Evolutionary conservation across 169 alveolate genomes (phyloP), one percentile per base, ranked within the genome.

Genomic region (Eimeria maxima): DNA sequence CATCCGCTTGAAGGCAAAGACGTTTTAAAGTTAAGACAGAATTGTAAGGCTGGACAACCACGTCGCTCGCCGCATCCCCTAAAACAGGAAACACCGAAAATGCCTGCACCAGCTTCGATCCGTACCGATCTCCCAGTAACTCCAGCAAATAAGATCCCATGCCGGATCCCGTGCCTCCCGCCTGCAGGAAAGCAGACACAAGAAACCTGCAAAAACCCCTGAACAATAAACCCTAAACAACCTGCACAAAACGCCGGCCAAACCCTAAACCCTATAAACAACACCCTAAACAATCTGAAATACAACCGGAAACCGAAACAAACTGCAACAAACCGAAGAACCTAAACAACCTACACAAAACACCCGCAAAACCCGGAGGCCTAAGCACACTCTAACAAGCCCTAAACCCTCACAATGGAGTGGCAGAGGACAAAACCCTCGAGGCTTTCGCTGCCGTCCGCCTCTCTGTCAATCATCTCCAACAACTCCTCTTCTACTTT

Each of bases 141-240:
- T 99, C 99, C 80, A 99, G 96, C 69, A 99, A 95, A 96, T 99
- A 99, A 90, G 99, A 98, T 5, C 99, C 99, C 98, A 99, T 98
- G 6, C 99, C 99, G 73, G 99, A 98, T 11, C 99, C 99, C n/a
- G 99, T 99, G 67, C 99, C 99, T 67, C 99, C 99, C 14, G 99
- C 99, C 96, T 97, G 93, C 16, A 44, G 11, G 42, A 11, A 60
- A 11, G 8, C 69, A 24, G 55, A 24, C n/a, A 24, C 27, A 45
- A 3, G 38, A 33, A 74, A 33, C 47, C 57, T 33, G 38, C 38
- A 33, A 27, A 22, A 76, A 33, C 2, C 87, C 87, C 55, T 76
- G 11, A 22, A 38, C 87, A 65, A n/a, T 14, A 45, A 76, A 71
- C 81, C n/a, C 89, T 18, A n/a, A 78, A 42, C 87, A 74, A 33